Conservation (phyloP, 1,284 basidiomycete genomes). For the Meira nashicola region DNA sequence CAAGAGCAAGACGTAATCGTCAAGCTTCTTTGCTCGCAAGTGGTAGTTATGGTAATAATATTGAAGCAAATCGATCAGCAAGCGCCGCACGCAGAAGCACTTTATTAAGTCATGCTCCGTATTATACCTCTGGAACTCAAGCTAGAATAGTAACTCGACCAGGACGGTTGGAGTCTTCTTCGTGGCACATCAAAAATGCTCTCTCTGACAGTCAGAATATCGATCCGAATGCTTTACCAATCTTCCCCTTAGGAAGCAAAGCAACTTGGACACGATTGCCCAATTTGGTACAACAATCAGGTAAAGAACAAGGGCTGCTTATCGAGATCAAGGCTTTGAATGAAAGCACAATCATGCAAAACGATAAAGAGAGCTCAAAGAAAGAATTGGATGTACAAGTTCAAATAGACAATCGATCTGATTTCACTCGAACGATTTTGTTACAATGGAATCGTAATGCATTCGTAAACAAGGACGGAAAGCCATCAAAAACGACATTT, state of each 20-base stretch:
- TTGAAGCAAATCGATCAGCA: no score
- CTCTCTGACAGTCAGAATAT: background rate
- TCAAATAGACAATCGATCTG: slow-evolving; percentile 2
- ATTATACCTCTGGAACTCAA: background rate
- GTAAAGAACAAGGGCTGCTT: background rate
- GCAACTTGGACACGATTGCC: background rate
- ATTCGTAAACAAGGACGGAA: background rate
- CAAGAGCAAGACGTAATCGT: background rate
- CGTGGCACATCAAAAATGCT: background rate
- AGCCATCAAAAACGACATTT: background rate
- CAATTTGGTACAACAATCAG: background rate
- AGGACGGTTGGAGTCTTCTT: no score
- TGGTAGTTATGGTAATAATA: background rate
- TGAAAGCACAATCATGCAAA: background rate
- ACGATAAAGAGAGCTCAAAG: background rate
- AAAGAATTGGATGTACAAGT: background rate
- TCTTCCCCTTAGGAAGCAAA: background rate
- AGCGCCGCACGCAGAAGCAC: no score
- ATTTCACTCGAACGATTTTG: background rate
- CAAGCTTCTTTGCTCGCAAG: background rate
- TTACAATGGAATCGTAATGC: background rate
- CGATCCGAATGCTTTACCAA: no score
- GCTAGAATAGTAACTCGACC: background rate
- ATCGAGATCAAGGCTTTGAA: background rate
- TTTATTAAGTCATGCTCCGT: no score